phyloP scores from a whole-genome alignment of 768 basidiomycete genomes.

The Rhodotorula taiwanensis region DNA sequence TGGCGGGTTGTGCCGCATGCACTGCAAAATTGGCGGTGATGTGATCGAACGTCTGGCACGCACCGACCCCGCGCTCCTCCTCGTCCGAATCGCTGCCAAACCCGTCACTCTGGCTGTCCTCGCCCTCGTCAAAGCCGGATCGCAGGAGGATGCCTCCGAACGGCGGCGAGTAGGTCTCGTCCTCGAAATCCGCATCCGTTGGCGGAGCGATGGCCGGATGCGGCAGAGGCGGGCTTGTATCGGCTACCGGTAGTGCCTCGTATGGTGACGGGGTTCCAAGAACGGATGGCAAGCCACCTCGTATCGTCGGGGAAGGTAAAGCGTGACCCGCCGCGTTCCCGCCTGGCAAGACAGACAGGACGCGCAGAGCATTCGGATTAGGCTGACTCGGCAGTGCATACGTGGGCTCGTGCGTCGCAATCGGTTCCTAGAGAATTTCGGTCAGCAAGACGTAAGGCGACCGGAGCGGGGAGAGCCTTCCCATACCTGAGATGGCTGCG shows the following conservation, averaged over 20 bases:
- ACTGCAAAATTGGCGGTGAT: neutral
- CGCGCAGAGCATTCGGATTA: no score
- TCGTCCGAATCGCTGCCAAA: neutral
- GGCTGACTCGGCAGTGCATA: no score
- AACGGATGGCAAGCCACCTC: no score
- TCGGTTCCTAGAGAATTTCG: no score
- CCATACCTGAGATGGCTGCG: no score
- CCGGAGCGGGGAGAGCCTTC: no score
- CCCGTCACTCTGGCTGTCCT: conserved; percentile 16
- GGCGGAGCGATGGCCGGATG: neutral
- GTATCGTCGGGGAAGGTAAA: neutral
- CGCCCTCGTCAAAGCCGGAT: neutral
- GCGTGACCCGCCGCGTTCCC: no score
- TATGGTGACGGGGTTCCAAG: no score
- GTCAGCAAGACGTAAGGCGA: no score
- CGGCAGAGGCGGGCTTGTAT: neutral
- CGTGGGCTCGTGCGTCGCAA: no score
- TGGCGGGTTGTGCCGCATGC: no score
- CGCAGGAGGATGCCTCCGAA: neutral
- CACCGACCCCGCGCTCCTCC: neutral
- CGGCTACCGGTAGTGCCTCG: neutral
- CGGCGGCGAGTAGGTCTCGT: conserved; percentile 14
- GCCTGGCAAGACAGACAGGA: no score
- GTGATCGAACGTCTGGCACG: conserved; percentile 25
- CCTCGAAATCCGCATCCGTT: conserved; percentile 2